These are phyloP conservation scores for Phytomonas sp. DNA, from an alignment of 208 protist species.

Conservation along the genomic window DNA sequence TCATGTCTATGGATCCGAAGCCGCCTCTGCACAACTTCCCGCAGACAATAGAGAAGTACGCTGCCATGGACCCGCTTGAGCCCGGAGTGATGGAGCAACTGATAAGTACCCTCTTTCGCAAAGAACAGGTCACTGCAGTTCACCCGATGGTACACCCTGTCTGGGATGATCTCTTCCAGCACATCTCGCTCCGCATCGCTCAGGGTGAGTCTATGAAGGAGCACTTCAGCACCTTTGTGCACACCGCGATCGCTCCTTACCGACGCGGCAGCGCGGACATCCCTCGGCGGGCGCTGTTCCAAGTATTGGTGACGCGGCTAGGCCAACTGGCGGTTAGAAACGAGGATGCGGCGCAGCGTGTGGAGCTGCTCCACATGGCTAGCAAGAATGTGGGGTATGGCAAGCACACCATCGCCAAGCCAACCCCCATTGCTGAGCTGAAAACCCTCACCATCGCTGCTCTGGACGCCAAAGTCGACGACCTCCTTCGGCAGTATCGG, in stretches of 20 bases:
- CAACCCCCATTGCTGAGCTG: conserved; percentile 61
- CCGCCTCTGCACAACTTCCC: conserved; percentile 18
- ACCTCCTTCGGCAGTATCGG: conserved; percentile 66
- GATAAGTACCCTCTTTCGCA: conserved; percentile 75
- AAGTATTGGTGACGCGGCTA: conserved; percentile 61
- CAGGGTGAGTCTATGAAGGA: conserved; percentile 80
- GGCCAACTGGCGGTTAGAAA: conserved; percentile 72
- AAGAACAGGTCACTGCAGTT: conserved; percentile 72
- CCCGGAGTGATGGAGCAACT: conserved; percentile 75
- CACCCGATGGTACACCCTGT: conserved; percentile 87
- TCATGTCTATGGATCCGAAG: conserved; percentile 38
- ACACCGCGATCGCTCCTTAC: conserved; percentile 81
- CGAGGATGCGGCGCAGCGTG: conserved; percentile 54
- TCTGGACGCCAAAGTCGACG: conserved; percentile 60
- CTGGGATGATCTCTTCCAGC: conserved; percentile 75
- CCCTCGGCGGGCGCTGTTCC: conserved; percentile 66
- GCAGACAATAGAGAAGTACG: conserved; percentile 33
- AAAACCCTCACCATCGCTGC: conserved; percentile 39
- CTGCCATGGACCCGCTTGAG: conserved; percentile 58
- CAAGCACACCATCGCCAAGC: conserved; percentile 44
- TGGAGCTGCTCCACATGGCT: conserved; percentile 65
- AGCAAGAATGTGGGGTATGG: conserved; percentile 75
- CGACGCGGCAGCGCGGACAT: conserved; percentile 72
- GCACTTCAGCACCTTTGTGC: conserved; percentile 73
- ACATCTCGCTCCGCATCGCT: conserved; percentile 55